Evolutionary conservation across 768 basidiomycete species (phyloP).

Genomic region (Pisolithus tinctorius): DNA sequence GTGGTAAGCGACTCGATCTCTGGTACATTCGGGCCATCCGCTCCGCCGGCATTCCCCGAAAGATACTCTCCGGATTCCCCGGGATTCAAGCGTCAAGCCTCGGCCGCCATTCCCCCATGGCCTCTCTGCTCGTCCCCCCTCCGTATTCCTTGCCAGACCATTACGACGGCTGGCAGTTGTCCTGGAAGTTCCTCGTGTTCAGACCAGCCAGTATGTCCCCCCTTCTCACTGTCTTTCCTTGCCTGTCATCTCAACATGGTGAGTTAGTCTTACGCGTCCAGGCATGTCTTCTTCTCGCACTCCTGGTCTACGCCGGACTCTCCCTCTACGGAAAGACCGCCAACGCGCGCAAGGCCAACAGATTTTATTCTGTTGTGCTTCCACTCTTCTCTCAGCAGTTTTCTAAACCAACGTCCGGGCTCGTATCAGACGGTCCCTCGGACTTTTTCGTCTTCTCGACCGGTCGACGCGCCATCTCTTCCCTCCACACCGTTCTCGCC

Average conservation of each 20-base stretch:
- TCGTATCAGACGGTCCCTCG: constrained; percentile 62
- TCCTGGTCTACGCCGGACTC: constrained; percentile 51
- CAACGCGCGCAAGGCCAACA: constrained; percentile 56
- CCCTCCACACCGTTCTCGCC: constrained; percentile 73
- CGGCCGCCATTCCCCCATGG: not conserved
- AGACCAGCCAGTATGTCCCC: constrained; percentile 61
- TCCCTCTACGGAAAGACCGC: constrained; percentile 53
- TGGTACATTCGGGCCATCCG: not conserved
- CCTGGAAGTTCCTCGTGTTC: constrained; percentile 72
- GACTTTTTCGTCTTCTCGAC: constrained; percentile 87
- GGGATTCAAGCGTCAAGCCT: not conserved
- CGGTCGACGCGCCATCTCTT: constrained; percentile 69
- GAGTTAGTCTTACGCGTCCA: constrained; percentile 60
- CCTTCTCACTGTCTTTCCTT: not conserved
- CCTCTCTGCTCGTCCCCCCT: constrained; percentile 44
- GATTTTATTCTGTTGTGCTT: constrained; percentile 59
- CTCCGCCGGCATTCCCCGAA: not conserved
- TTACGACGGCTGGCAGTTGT: constrained; percentile 71
- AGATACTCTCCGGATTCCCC: not conserved
- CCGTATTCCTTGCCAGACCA: constrained; percentile 45
- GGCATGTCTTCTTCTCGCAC: constrained; percentile 41
- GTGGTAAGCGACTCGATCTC: no score
- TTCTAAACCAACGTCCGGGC: constrained; percentile 51
- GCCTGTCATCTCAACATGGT: not conserved
- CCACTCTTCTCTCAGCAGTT: constrained; percentile 66